These are phyloP conservation scores for Trifolium pratense DNA, from an alignment of 306 rosid genomes.

Conservation along the genomic window DNA sequence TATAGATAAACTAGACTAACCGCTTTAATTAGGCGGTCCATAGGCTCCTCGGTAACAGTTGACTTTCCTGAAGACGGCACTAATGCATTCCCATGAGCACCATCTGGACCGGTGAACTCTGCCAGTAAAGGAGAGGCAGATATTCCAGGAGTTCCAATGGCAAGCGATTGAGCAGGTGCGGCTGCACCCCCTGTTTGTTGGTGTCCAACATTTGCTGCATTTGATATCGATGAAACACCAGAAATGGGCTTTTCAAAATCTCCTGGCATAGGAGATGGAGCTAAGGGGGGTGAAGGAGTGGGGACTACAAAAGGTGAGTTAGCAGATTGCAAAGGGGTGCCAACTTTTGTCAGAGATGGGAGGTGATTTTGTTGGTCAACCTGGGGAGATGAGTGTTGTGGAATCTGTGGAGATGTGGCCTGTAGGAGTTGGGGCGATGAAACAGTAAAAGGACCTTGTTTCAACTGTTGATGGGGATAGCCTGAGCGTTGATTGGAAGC, in stretches of 20 bases:
- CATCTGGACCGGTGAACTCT: conserved; percentile 80
- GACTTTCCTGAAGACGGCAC: conserved; percentile 74
- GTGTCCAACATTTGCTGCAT: conserved; percentile 71
- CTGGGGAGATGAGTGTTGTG: conserved; percentile 98
- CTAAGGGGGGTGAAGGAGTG: conserved; percentile 93
- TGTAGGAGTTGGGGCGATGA: conserved; percentile 83
- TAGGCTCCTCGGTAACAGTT: conserved; percentile 79
- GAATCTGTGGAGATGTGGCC: conserved; percentile 89
- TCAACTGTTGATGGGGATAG: conserved; percentile 82
- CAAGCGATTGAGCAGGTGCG: conserved; percentile 85
- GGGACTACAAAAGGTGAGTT: conserved; percentile 86
- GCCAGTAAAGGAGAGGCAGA: conserved; percentile 98
- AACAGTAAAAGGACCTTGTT: conserved; percentile 67
- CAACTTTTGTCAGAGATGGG: conserved; percentile 68
- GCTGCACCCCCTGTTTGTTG: conserved; percentile 62
- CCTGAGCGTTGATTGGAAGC: conserved; percentile 70
- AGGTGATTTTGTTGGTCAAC: conserved; percentile 81
- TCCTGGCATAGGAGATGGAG: conserved; percentile 93
- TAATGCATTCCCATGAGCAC: conserved; percentile 66
- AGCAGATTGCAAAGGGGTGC: conserved; percentile 88
- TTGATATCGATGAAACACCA: conserved; percentile 64
- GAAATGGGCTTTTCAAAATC: conserved; percentile 83
- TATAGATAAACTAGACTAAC: conserved; percentile 61
- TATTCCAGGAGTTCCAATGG: conserved; percentile 98
- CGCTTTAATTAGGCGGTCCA: conserved; percentile 86